Evolutionary conservation across 2,329 filamentous ascomycete species (phyloP), one percentile per base, ranked within the genome.

Genomic region (Didymella pomorum): DNA sequence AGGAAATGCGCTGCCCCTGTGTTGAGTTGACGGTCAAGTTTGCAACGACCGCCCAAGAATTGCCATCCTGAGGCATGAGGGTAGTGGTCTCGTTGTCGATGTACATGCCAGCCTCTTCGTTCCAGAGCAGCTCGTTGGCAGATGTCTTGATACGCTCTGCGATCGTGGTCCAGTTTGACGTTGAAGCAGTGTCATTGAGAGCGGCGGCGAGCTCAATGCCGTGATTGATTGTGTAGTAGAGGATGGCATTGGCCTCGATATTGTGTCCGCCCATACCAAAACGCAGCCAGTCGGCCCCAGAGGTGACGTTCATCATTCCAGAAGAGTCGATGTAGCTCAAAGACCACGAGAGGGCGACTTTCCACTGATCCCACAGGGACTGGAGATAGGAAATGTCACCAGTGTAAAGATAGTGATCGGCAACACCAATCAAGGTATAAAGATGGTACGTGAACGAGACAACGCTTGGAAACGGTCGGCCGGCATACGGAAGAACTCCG

Each of bases 401-500:
- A 60, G 78, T 79, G 58, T 77, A 81, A 1, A 77, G 68, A 56
- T 80, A 81, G 56, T 81, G 79, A 59, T 82, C 79, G 1, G 78
- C 74, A 0, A 81, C 71, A 10, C 79, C 81, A 23, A 82, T 78
- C 35, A 84, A 61, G 2, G 76, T 80, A 63, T 83, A 82, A 0
- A 83, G 66, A 61, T 87, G 85, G 62, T 87, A 87, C 0, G 85
- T 87, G 60, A 82, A 83, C 11, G 80, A 82, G 35, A 77, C 71
- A 1, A 71, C 64, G 5, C 70, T 60, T 6, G 62, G 69, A 54
- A 81, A 80, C 0, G 82, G 82, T 9, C 75, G 71, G 1, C 83
- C 82, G 4, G 81, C 83, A 59, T 84, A 85, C 0, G 84, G 83
- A 18, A 85, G 74, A 12, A 73, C 74, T 5, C 82, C 82, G 44